Conservation (phyloP, 1,139 yeast genomes). For the Kodamaea fungicola region DNA sequence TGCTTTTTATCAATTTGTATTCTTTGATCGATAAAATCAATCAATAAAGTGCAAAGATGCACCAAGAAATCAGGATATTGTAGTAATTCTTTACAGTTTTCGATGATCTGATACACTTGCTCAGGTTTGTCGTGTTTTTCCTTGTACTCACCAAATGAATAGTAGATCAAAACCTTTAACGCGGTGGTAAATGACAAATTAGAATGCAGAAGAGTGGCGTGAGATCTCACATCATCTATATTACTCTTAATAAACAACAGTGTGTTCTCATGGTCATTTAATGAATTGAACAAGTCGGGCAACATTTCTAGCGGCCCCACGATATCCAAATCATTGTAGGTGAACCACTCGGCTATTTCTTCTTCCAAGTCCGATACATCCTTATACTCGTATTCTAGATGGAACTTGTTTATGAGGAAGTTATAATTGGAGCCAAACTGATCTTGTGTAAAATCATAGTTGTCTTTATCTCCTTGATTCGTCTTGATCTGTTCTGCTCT, state of each 20-base stretch:
- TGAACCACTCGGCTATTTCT: slow-evolving; percentile 67
- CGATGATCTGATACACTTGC: slow-evolving; percentile 26
- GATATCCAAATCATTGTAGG: slow-evolving; percentile 42
- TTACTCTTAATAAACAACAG: background rate
- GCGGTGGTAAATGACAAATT: slow-evolving; percentile 4
- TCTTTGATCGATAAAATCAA: slow-evolving; percentile 14
- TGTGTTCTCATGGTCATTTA: slow-evolving; percentile 5
- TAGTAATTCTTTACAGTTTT: slow-evolving; percentile 5
- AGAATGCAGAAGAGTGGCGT: background rate
- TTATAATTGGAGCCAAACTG: slow-evolving; percentile 15
- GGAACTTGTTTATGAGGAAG: slow-evolving; percentile 33
- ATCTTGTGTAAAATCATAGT: slow-evolving; percentile 2
- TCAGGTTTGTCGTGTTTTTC: slow-evolving; percentile 24
- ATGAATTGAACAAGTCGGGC: slow-evolving; percentile 10
- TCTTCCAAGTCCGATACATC: slow-evolving; percentile 39
- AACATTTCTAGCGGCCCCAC: slow-evolving; percentile 22
- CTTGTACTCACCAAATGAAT: slow-evolving; percentile 41
- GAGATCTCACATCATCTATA: slow-evolving; percentile 3
- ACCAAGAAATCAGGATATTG: background rate
- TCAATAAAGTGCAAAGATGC: slow-evolving; percentile 13
- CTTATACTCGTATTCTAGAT: slow-evolving; percentile 43
- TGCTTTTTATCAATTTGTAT: slow-evolving; percentile 12
- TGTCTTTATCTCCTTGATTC: slow-evolving; percentile 11
- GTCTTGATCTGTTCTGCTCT: slow-evolving; percentile 39
- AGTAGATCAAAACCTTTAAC: slow-evolving; percentile 25